phyloP scores from a whole-genome alignment of 192 early-diverging fungal genomes.

The Lobosporangium transversale region DNA sequence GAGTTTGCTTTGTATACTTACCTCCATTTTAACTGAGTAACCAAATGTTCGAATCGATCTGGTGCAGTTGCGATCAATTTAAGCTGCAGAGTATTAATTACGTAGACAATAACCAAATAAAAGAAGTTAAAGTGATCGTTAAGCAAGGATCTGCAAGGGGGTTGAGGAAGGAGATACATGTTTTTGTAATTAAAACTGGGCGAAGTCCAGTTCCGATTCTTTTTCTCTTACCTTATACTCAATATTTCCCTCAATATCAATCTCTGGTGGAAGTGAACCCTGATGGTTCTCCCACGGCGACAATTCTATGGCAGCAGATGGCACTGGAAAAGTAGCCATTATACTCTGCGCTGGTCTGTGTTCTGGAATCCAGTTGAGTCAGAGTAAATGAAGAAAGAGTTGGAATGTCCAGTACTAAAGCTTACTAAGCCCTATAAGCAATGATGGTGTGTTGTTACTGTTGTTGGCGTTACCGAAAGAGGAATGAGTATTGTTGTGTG shows the following conservation, averaged over 20 bases:
- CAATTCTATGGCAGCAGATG: conserved; percentile 13
- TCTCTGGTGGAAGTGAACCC: conserved; percentile 75
- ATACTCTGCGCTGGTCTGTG: background rate
- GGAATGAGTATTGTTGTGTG: background rate
- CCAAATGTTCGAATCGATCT: conserved; percentile 83
- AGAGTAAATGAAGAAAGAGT: background rate
- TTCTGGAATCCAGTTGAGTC: conserved; percentile 8
- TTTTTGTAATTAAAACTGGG: background rate
- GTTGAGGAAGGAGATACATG: conserved; percentile 2
- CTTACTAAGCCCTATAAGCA: too few relatives aligned
- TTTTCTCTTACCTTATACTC: conserved; percentile 93
- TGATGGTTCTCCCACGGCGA: conserved; percentile 51
- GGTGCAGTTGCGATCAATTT: conserved; percentile 72
- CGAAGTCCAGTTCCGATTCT: conserved; percentile 18
- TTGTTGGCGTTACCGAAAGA: too few relatives aligned
- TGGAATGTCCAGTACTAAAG: too few relatives aligned
- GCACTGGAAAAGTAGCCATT: conserved; percentile 44
- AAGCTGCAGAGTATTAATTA: conserved; percentile 62
- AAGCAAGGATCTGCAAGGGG: background rate
- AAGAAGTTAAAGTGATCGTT: background rate
- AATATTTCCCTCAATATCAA: conserved; percentile 87
- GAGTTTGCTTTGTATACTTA: too few relatives aligned
- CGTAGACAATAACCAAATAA: background rate
- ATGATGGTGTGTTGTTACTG: background rate
- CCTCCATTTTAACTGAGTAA: conserved; percentile 94